phyloP scores from a whole-genome alignment of 2,329 filamentous ascomycete species.

The Tolypocladium capitatum region DNA sequence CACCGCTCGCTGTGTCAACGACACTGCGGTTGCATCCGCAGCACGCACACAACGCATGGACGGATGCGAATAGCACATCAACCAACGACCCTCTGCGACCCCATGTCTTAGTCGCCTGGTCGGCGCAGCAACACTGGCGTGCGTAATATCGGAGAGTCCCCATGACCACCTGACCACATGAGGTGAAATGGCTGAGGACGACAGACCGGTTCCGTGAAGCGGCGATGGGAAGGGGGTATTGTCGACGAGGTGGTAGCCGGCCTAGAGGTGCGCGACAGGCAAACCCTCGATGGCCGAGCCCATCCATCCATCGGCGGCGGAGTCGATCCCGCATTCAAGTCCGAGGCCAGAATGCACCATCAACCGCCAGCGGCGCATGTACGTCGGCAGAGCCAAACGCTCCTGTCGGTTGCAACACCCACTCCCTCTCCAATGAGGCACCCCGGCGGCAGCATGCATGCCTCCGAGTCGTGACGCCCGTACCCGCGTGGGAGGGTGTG shows the following conservation, averaged over 20 bases:
- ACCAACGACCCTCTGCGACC: neutral
- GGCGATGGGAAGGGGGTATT: neutral
- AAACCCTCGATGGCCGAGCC: neutral
- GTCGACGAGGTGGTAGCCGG: neutral
- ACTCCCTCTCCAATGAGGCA: neutral
- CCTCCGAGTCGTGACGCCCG: neutral
- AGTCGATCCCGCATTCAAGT: neutral
- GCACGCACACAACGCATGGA: neutral
- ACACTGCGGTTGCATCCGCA: neutral
- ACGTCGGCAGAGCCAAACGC: neutral
- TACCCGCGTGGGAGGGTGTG: slow-evolving; percentile 9
- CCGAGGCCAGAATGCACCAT: neutral
- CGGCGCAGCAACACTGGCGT: neutral
- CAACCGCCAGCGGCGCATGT: neutral
- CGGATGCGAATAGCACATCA: neutral
- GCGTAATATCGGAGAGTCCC: neutral
- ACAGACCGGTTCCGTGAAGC: too few species aligned
- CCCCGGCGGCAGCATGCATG: neutral
- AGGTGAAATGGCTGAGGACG: neutral
- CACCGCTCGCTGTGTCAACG: neutral
- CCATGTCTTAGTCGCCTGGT: neutral
- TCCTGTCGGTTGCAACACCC: neutral
- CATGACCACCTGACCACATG: neutral
- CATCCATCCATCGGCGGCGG: too few species aligned
- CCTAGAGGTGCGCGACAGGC: neutral